Evolutionary conservation across 306 rosid genomes (phyloP).

Genomic region (Quercus alba): DNA sequence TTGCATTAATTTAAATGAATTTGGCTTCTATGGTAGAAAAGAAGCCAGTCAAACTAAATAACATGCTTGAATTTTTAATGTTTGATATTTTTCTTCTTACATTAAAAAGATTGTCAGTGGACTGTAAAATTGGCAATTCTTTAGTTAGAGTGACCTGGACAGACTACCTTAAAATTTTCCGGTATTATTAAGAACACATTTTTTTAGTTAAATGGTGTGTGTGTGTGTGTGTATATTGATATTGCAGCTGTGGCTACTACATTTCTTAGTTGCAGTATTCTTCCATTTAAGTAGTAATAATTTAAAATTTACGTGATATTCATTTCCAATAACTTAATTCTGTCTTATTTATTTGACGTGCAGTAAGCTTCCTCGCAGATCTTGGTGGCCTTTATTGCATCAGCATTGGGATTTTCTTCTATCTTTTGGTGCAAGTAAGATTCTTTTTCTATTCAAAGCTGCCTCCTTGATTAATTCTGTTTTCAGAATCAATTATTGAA

Average conservation of each 20-base stretch:
- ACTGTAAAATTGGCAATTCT: neutral
- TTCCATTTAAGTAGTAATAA: neutral
- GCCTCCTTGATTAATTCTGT: slow-evolving; percentile 3
- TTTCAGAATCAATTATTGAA: neutral
- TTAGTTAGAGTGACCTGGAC: neutral
- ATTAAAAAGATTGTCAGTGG: neutral
- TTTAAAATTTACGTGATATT: neutral
- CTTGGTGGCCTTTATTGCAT: slow-evolving; percentile 96
- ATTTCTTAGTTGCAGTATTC: neutral
- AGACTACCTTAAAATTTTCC: neutral
- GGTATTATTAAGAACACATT: neutral
- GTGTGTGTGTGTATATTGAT: neutral
- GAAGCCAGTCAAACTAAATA: neutral
- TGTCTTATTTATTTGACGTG: slow-evolving; percentile 20
- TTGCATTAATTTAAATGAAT: neutral
- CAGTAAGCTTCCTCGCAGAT: slow-evolving; percentile 98
- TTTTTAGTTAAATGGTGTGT: neutral
- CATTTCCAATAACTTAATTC: slow-evolving; percentile 14
- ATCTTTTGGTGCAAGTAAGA: slow-evolving; percentile 78
- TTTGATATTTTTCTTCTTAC: neutral
- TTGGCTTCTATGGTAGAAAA: neutral
- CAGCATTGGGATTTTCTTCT: slow-evolving; percentile 80
- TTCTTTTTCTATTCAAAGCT: slow-evolving; percentile 8
- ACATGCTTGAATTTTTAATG: neutral
- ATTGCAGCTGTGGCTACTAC: neutral